A percentile compares a stretch with the other conserved stretches of the same genome.
phyloP scores from a whole-genome alignment of 164 flowering plant species.

The Cinnamomum chago region DNA sequence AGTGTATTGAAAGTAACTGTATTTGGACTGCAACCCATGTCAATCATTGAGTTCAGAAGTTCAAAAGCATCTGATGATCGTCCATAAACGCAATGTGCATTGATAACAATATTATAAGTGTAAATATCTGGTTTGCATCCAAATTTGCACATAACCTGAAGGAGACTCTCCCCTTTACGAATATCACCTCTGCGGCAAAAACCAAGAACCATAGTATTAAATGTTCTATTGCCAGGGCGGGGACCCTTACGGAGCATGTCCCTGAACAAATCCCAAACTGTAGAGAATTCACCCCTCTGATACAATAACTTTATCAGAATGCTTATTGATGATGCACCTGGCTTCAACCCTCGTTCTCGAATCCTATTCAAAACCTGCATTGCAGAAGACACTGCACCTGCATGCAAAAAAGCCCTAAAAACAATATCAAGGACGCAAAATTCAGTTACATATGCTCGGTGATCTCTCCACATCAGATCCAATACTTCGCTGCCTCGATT shows the following conservation, averaged over 20 bases:
- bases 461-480: slow-evolving; percentile 48
- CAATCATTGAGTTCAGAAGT: slow-evolving; percentile 53
- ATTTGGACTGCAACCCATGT: slow-evolving; percentile 53
- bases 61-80: slow-evolving; percentile 37
- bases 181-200: slow-evolving; percentile 66
- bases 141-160: slow-evolving; percentile 62
- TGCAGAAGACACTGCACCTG: slow-evolving; percentile 40
- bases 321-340: slow-evolving; percentile 50
- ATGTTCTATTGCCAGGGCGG: slow-evolving; percentile 38
- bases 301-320: slow-evolving; percentile 51
- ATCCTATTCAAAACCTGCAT: slow-evolving; percentile 48
- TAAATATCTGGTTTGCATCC: slow-evolving; percentile 50
- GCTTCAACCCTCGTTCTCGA: slow-evolving; percentile 46
- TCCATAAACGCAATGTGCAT: slow-evolving; percentile 57
- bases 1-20: slow-evolving; percentile 52
- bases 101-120: slow-evolving; percentile 69
- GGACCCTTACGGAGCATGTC: slow-evolving; percentile 73
- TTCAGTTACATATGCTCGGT: slow-evolving; percentile 37
- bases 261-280: slow-evolving; percentile 70
- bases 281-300: slow-evolving; percentile 56
- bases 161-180: slow-evolving; percentile 52
- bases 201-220: slow-evolving; percentile 61
- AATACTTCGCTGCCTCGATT: slow-evolving; percentile 38
- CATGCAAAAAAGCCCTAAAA: slow-evolving; percentile 62
- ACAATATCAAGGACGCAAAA: slow-evolving; percentile 65